These are phyloP conservation scores for Mortierella sp. DNA, from an alignment of 371 early-diverging fungal species.

Conservation along the genomic window DNA sequence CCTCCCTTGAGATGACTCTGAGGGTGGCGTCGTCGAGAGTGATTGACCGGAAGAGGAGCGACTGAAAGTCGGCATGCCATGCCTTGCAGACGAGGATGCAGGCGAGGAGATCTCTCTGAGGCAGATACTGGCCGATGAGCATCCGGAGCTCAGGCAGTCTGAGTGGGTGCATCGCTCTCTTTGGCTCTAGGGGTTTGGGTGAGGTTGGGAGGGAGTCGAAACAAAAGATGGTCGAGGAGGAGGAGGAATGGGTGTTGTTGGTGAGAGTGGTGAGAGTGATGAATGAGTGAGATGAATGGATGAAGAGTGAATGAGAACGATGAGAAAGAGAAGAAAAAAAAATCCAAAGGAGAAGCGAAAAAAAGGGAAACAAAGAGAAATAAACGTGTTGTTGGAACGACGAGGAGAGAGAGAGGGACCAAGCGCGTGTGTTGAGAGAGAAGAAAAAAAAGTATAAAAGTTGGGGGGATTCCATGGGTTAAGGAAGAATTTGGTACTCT, in stretches of 20 bases:
- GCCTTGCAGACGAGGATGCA: slow-evolving; percentile 35
- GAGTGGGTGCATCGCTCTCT: slow-evolving; percentile 18
- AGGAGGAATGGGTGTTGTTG: not conserved
- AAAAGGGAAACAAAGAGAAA: not conserved
- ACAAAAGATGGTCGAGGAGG: not conserved
- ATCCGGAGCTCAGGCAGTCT: slow-evolving; percentile 28
- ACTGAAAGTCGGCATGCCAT: slow-evolving; percentile 26
- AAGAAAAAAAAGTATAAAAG: not conserved
- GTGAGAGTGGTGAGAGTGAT: not conserved
- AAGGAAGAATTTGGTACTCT: too few relatives aligned
- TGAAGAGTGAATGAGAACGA: not conserved
- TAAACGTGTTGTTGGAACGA: too few relatives aligned
- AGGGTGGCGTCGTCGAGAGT: slow-evolving; percentile 37
- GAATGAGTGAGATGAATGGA: not conserved
- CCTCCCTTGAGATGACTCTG: slow-evolving; percentile 9
- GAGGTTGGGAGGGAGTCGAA: not conserved
- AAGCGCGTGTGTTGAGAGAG: not conserved
- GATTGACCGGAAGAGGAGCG: slow-evolving; percentile 27
- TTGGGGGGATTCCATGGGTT: too few relatives aligned
- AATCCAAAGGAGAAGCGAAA: not conserved
- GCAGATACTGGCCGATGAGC: slow-evolving; percentile 28
- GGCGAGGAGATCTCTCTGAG: slow-evolving; percentile 25
- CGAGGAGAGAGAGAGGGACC: not conserved
- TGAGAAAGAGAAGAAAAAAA: not conserved
- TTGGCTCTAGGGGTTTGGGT: not conserved